These are phyloP conservation scores for Puccinia novopanici DNA, from an alignment of 1,284 basidiomycete species.

Conservation along the genomic window DNA sequence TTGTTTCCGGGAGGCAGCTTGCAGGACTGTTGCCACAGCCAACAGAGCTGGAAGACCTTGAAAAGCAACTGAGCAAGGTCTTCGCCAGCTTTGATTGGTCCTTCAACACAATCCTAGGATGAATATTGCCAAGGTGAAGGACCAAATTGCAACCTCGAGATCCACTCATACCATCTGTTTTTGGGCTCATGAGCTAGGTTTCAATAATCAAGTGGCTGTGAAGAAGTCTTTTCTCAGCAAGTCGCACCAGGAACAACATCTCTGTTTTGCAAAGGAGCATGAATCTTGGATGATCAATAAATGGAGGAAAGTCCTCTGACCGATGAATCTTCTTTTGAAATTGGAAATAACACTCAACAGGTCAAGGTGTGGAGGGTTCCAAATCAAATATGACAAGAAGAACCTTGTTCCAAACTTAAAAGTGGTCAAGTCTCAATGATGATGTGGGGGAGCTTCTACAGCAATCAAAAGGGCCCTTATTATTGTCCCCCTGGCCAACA, in stretches of 20 bases:
- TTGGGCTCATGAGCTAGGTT: too few relatives aligned
- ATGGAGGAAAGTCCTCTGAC: slow-evolving; percentile 27
- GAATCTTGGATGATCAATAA: neutral
- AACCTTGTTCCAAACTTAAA: too few relatives aligned
- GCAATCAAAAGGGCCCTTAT: neutral
- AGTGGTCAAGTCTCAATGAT: slow-evolving; percentile 13
- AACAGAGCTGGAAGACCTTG: too few relatives aligned
- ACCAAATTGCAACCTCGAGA: too few relatives aligned
- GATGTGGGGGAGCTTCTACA: neutral
- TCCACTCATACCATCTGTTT: too few relatives aligned
- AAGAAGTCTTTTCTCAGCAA: neutral
- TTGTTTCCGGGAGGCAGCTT: too few relatives aligned
- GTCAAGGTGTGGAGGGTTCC: neutral
- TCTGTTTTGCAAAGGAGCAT: slow-evolving; percentile 15
- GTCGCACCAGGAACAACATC: neutral
- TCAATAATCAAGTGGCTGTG: neutral
- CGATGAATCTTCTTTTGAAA: slow-evolving; percentile 31
- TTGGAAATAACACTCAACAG: slow-evolving; percentile 4
- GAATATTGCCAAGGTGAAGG: too few relatives aligned
- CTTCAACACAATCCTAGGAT: too few relatives aligned
- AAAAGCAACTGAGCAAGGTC: too few relatives aligned
- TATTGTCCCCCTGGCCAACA: slow-evolving; percentile 5
- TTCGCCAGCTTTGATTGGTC: too few relatives aligned
- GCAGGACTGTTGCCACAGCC: too few relatives aligned
- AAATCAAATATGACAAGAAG: slow-evolving; percentile 7